These are phyloP conservation scores for Lipomyces oligophaga DNA, from an alignment of 805 yeast species.

Conservation along the genomic window DNA sequence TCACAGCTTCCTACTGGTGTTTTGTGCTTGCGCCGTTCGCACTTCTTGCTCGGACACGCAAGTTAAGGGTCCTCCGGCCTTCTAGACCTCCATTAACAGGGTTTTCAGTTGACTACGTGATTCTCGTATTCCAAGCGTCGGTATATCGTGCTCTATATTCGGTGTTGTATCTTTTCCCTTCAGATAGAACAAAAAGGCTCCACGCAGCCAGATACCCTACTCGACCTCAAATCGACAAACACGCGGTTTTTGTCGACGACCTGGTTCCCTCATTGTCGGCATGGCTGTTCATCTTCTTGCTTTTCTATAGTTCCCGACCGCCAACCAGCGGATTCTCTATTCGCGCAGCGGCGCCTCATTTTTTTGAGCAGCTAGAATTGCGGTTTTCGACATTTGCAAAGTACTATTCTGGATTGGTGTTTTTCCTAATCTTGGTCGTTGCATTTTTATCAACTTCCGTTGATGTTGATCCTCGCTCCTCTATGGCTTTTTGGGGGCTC, in stretches of 20 bases:
- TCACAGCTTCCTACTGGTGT: no score
- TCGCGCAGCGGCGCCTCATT: neutral
- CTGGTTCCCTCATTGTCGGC: constrained; percentile 1
- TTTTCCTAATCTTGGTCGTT: neutral
- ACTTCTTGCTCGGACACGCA: no score
- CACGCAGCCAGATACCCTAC: constrained; percentile 7
- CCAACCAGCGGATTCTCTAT: neutral
- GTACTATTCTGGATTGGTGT: neutral
- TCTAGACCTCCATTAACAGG: constrained; percentile 1
- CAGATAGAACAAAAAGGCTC: neutral
- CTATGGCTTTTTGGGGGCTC: constrained; percentile 18
- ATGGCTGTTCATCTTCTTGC: neutral
- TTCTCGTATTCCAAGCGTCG: constrained; percentile 2
- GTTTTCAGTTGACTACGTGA: constrained; percentile 11
- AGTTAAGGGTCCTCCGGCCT: neutral
- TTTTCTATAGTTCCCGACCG: no score
- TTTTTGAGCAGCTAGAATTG: neutral
- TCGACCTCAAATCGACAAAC: constrained; percentile 1
- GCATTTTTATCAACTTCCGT: constrained; percentile 6
- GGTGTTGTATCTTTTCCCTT: constrained; percentile 7
- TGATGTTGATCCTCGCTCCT: constrained; percentile 7
- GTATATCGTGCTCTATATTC: constrained; percentile 2
- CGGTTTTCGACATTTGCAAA: constrained; percentile 11
- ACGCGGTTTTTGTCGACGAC: neutral
- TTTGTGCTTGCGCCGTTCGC: no score